Base-by-base conservation (phyloP, 2,329 filamentous ascomycete genomes). In the Diplodia corticola region DNA sequence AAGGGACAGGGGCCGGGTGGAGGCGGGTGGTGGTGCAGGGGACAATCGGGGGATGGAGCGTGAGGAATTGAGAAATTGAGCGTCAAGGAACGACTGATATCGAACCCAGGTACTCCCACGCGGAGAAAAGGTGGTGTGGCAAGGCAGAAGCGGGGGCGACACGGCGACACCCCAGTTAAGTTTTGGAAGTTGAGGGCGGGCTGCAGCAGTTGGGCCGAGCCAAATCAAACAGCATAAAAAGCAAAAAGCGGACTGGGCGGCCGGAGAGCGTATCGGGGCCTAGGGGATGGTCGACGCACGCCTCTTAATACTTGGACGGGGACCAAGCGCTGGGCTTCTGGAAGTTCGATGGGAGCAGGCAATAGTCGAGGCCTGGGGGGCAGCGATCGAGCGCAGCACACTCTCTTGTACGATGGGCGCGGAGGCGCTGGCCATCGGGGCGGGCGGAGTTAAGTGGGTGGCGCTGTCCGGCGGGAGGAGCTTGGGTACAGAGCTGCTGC, bases 81-180 rank as follows among this genome's bases (percentile, higher is more conserved):
- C 51, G 63, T 65, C 53, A 40, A 61, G 64, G 64, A 66, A 61
- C 64, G 64, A 66, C 64, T 66, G 55, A 61, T 66, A 66, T 66
- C 64, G 64, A 61, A 66, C 64, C 63, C 53, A 53, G 57, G 55
- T 30, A 55, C 64, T 63, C 64, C 55, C 64, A 61, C 33, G 64
- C 20, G 46, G 24, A 61, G 46, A 24, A 22, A 28, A 22, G 28
- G 51, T 64, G 7, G 48, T 28, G 63, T 49, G 57, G 44, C 28
- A 61, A 61, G 44, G 40, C 33, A 10, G 17, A 44, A 64, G 63
- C 50, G 63, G 63, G 61, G 63, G 63, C 50, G 63, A 22, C 61
- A 54, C 22, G 63, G 63, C 50, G 63, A 22, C 61, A 54, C 22
- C 49, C 50, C 37, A 64, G 22, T 54, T 54, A 51, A 63, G 46